Conservation (phyloP, 2,329 filamentous ascomycete species). For the Fusarium sp. region DNA sequence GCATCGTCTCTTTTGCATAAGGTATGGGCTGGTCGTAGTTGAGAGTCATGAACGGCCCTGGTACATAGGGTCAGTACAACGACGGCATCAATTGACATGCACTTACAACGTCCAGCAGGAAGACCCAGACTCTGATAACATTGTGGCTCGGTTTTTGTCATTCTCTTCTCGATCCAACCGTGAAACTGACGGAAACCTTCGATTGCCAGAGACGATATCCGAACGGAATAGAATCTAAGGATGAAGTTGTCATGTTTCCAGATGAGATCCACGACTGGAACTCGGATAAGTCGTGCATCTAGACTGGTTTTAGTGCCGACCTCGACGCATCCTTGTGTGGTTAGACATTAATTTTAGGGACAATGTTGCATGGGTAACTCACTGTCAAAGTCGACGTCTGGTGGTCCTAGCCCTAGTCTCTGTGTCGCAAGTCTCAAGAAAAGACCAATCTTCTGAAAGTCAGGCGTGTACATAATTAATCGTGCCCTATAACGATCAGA, state of each 20-base stretch:
- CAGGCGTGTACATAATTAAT: background rate
- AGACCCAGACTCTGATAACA: background rate
- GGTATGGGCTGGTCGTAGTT: background rate
- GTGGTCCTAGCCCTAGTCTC: background rate
- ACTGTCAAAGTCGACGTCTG: background rate
- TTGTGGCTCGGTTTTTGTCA: background rate
- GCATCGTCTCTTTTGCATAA: background rate
- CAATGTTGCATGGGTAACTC: background rate
- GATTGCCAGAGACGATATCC: background rate
- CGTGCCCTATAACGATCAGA: background rate
- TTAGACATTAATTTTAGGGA: accelerated
- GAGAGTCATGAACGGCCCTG: background rate
- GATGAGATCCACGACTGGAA: background rate
- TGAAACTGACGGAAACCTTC: background rate
- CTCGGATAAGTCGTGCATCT: background rate
- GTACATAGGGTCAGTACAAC: accelerated
- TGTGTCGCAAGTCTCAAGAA: background rate
- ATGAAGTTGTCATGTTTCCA: background rate
- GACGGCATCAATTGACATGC: accelerated
- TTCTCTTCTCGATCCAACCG: background rate
- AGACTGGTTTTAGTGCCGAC: background rate
- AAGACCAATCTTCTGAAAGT: background rate
- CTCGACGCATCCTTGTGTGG: background rate
- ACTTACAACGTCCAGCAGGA: background rate
- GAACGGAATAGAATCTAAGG: background rate